These are phyloP conservation scores for Mycena vulgaris DNA, from an alignment of 768 basidiomycete genomes.

Conservation along the genomic window DNA sequence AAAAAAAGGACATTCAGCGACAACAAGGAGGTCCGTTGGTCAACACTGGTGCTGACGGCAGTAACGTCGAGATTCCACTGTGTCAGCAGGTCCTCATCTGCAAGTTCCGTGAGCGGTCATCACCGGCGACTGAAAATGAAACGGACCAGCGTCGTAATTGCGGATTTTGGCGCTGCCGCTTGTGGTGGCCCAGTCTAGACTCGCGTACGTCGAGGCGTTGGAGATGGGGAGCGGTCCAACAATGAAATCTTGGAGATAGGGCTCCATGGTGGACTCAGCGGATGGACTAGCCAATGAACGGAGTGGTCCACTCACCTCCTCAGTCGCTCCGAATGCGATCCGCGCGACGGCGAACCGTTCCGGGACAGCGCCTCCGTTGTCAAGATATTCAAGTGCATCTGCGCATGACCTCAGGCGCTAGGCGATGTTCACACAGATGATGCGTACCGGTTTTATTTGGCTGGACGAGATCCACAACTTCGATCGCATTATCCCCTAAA, in stretches of 20 bases:
- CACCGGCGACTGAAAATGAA: neutral
- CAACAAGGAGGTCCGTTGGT: no score
- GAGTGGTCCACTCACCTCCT: constrained; percentile 22
- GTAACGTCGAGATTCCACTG: constrained; percentile 35
- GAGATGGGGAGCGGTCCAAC: constrained; percentile 42
- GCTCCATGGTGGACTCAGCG: constrained; percentile 13
- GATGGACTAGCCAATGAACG: neutral
- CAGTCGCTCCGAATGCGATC: constrained; percentile 39
- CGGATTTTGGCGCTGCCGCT: constrained; percentile 40
- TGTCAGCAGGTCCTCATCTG: constrained; percentile 24
- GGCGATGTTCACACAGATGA: neutral
- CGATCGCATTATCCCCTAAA: constrained; percentile 42
- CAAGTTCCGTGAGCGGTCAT: neutral
- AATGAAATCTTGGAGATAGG: constrained; percentile 37
- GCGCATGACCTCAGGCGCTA: neutral
- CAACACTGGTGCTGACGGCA: constrained; percentile 9
- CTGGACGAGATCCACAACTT: constrained; percentile 37
- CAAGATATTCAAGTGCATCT: constrained; percentile 40
- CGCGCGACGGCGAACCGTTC: constrained; percentile 38
- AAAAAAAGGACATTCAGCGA: constrained; percentile 2
- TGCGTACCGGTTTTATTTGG: constrained; percentile 42
- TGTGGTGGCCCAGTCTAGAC: constrained; percentile 41
- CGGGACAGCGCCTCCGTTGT: constrained; percentile 28
- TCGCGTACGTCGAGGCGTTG: constrained; percentile 32
- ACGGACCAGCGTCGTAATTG: constrained; percentile 38